Conservation (phyloP, 371 early-diverging fungal species). For the Funneliformis caledonium region DNA sequence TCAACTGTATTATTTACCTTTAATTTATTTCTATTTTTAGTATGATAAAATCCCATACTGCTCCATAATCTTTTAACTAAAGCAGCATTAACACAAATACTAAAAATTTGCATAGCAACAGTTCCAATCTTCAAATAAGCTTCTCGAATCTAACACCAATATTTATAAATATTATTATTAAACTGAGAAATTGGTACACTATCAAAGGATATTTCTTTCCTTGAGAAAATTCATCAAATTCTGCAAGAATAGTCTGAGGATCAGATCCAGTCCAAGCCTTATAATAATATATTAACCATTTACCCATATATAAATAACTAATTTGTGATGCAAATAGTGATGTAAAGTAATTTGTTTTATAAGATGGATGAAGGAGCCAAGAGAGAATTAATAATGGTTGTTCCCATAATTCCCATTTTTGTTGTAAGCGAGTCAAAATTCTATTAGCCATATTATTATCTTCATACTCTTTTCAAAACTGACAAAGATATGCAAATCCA, state of each 20-base stretch:
- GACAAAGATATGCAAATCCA: conserved; percentile 11
- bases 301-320: not conserved
- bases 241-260: not conserved
- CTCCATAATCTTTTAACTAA: not conserved
- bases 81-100: conserved; percentile 26
- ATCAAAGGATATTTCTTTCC: conserved; percentile 26
- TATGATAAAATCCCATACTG: not conserved
- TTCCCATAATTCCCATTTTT: not conserved
- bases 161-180: not conserved
- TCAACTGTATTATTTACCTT: not conserved
- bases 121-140: not conserved
- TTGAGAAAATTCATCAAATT: conserved; percentile 6
- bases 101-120: not conserved
- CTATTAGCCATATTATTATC: not conserved
- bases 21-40: conserved; percentile 7
- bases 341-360: conserved; percentile 4
- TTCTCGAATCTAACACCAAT: too few species aligned
- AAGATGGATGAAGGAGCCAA: conserved; percentile 18
- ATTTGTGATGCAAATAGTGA: not conserved
- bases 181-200: not conserved
- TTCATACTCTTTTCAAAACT: conserved; percentile 29
- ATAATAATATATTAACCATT: conserved; percentile 25
- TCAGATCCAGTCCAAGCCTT: not conserved
- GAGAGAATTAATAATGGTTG: conserved; percentile 17
- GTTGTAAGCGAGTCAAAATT: not conserved